These are phyloP conservation scores for Mycogone perniciosa DNA, from an alignment of 2,329 filamentous ascomycete species.

Conservation along the genomic window DNA sequence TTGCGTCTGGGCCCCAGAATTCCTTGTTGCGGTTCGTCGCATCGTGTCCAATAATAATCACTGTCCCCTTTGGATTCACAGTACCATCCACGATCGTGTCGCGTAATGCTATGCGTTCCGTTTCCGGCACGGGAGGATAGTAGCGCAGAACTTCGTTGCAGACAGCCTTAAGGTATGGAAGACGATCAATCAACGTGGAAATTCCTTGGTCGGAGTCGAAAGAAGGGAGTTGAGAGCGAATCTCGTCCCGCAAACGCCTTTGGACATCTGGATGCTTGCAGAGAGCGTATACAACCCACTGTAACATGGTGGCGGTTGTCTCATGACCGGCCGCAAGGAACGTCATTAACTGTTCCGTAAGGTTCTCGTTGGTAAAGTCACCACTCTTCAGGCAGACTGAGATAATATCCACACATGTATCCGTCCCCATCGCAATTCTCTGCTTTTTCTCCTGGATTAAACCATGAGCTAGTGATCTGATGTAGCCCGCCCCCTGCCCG, in stretches of 20 bases:
- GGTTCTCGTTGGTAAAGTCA: constrained; percentile 22
- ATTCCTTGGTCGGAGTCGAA: background rate
- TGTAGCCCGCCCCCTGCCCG: constrained; percentile 22
- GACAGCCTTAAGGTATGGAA: constrained; percentile 34
- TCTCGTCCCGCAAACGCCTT: constrained; percentile 32
- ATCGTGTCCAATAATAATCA: constrained; percentile 56
- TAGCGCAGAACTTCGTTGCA: constrained; percentile 38
- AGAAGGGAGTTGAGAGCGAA: constrained; percentile 24
- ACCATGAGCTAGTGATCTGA: constrained; percentile 22
- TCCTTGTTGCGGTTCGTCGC: constrained; percentile 62
- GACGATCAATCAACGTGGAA: background rate
- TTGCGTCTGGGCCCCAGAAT: constrained; percentile 72
- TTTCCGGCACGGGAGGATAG: constrained; percentile 27
- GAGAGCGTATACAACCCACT: constrained; percentile 36
- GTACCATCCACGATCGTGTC: constrained; percentile 19
- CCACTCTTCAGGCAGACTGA: too few species aligned
- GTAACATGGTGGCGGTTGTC: constrained; percentile 35
- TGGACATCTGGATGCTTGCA: constrained; percentile 31
- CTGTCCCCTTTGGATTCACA: constrained; percentile 52
- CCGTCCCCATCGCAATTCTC: background rate
- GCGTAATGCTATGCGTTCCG: constrained; percentile 23
- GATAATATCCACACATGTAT: background rate
- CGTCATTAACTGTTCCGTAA: constrained; percentile 37
- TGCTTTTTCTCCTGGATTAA: constrained; percentile 28
- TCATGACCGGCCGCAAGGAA: constrained; percentile 38